Conservation (phyloP, 202 grass and related monocot genomes). For the Saccharum hybrid region DNA sequence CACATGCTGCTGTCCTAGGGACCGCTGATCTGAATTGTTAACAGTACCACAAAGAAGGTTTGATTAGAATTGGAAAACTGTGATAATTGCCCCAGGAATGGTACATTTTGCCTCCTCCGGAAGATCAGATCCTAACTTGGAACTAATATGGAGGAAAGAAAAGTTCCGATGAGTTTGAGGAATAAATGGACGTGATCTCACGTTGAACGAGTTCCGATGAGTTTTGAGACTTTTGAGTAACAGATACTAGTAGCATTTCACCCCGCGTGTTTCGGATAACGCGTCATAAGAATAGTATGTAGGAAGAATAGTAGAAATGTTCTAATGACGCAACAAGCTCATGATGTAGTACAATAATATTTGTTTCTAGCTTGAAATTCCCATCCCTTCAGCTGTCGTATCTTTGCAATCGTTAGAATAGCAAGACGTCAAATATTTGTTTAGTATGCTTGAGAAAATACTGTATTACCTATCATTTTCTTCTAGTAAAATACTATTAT, state of each 20-base stretch:
- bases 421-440: neutral
- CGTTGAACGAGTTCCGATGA: neutral
- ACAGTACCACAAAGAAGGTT: neutral
- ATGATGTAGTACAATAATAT: neutral
- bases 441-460: too few relatives aligned
- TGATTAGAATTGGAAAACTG: neutral
- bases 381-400: neutral
- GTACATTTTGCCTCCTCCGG: neutral
- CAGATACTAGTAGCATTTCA: neutral
- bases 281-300: neutral
- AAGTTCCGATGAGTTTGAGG: neutral
- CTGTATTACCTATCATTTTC: too few relatives aligned
- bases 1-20: neutral
- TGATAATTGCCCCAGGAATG: neutral
- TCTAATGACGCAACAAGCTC: neutral
- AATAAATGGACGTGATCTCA: neutral
- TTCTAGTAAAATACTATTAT: too few relatives aligned
- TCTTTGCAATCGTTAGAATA: neutral
- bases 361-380: neutral
- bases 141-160: neutral
- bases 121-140: neutral
- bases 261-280: neutral
- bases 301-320: neutral
- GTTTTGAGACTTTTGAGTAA: neutral
- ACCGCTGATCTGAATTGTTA: neutral